Evolutionary conservation across 2,329 filamentous ascomycete species (phyloP), one percentile per base, ranked within the genome.

Genomic region (Claviceps sp.): DNA sequence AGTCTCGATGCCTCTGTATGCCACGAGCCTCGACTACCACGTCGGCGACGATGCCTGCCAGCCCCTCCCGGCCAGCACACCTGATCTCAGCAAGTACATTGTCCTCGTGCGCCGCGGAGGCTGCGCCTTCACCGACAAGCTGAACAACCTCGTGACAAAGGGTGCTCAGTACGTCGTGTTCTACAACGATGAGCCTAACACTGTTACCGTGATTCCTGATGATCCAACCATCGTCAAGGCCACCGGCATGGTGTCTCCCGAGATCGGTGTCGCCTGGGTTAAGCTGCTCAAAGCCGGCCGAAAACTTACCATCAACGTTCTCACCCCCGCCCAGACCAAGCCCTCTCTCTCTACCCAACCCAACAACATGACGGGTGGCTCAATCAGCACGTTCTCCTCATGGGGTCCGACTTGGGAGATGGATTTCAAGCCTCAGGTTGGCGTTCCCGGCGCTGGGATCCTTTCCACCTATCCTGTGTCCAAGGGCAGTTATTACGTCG

Each of bases 321-420:
- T 4, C 14, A 20, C 5, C 16, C 2, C 7, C 13, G 2, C 1
- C 34, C 14, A 41, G 8, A 6, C 22, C 36, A 48, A 24, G 11
- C 1, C n/a, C 4, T 9, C 13, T 4, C 3, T 51, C 37, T 8
- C n/a, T 22, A 13, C 14, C 22, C 53, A 61, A 63, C 4, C 37
- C 37, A 30, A 30, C 26, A 30, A 30, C 1, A 47, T 58, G 0
- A 74, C 71, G 0, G 75, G 73, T 1, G 79, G 78, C 4, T 73
- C 70, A 45, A 60, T 75, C 26, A 78, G 72, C 57, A 64, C 63
- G 11, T 81, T 68, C 61, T 77, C 74, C 30, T 75, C 73, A 2
- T 83, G 78, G 79, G 79, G 79, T 13, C 79, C 79, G 1, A 79
- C 73, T 3, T 81, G 72, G 61, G 78, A 82, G 57, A 67, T 78